Percentiles rank a stretch among this genome's conserved stretches.
Conservation (phyloP, 352 stramenopile species). For the Pseudoperonospora humuli region DNA sequence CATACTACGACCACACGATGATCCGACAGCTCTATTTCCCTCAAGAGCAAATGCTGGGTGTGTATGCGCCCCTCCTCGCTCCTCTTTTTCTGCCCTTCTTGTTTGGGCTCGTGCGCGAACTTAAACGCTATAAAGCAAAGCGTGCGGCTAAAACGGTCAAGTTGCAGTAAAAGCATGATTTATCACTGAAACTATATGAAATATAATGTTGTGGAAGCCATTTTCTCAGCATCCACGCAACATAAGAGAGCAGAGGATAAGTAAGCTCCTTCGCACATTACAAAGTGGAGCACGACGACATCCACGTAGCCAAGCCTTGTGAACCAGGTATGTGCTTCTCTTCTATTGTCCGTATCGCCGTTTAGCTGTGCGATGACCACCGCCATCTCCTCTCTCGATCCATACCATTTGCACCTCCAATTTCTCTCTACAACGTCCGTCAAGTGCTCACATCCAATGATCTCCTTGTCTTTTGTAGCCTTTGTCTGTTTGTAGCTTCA, state of each 20-base stretch:
- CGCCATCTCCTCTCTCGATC: slow-evolving; percentile 7
- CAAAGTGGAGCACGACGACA: slow-evolving; percentile 11
- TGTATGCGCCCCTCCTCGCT: slow-evolving; percentile 54
- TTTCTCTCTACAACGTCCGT: not conserved
- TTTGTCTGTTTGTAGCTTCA: not conserved
- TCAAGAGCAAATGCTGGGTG: slow-evolving; percentile 57
- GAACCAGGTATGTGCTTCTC: slow-evolving; percentile 13
- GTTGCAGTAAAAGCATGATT: not conserved
- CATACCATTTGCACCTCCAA: slow-evolving; percentile 4
- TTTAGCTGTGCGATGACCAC: not conserved
- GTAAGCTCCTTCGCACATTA: not conserved
- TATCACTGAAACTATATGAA: not conserved
- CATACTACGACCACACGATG: slow-evolving; percentile 68
- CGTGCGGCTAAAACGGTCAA: slow-evolving; percentile 10
- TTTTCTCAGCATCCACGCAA: not conserved
- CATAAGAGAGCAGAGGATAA: slow-evolving; percentile 2
- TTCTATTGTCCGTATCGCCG: not conserved
- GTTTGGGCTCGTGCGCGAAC: slow-evolving; percentile 41
- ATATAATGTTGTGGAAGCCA: not conserved
- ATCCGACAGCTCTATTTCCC: slow-evolving; percentile 67
- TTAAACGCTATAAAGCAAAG: slow-evolving; percentile 44
- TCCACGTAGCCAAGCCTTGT: slow-evolving; percentile 7
- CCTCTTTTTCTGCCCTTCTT: slow-evolving; percentile 57
- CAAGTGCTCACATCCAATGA: too few relatives aligned
- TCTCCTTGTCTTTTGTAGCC: not conserved